phyloP scores from a whole-genome alignment of 805 yeast species.

The Cephaloascus fragrans region DNA sequence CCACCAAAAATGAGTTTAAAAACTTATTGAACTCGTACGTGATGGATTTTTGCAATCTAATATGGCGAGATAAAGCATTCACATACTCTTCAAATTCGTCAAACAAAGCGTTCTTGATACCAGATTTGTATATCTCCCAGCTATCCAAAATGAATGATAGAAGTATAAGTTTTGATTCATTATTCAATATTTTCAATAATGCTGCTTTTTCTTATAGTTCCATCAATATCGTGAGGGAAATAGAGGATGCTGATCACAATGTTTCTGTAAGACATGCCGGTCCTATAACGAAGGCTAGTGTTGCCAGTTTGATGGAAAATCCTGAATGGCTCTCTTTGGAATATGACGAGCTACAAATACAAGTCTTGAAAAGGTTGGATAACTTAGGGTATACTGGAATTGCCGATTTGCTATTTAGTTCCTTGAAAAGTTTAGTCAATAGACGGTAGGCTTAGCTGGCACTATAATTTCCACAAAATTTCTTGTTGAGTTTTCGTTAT shows the following conservation, averaged over 20 bases:
- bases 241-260: conserved; percentile 30
- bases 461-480: too few relatives aligned
- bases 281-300: conserved; percentile 37
- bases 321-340: conserved; percentile 25
- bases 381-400: conserved; percentile 37
- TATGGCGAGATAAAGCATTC: conserved; percentile 50
- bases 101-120: conserved; percentile 28
- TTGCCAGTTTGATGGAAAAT: conserved; percentile 20
- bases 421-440: conserved; percentile 38
- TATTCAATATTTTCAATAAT: conserved; percentile 33
- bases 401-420: conserved; percentile 39
- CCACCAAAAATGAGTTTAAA: conserved; percentile 6
- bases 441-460: too few relatives aligned
- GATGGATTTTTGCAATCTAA: conserved; percentile 43
- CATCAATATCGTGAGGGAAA: conserved; percentile 30
- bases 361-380: conserved; percentile 32
- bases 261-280: conserved; percentile 37
- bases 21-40: conserved; percentile 37
- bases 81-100: conserved; percentile 19
- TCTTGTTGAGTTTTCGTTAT: too few relatives aligned
- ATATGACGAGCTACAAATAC: conserved; percentile 36
- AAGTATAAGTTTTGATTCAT: neutral
- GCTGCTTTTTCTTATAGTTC: conserved; percentile 39
- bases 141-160: neutral
- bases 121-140: conserved; percentile 12